Base-by-base conservation (phyloP, 2,329 filamentous ascomycete species). In the Pestalotiopsis sp. region DNA sequence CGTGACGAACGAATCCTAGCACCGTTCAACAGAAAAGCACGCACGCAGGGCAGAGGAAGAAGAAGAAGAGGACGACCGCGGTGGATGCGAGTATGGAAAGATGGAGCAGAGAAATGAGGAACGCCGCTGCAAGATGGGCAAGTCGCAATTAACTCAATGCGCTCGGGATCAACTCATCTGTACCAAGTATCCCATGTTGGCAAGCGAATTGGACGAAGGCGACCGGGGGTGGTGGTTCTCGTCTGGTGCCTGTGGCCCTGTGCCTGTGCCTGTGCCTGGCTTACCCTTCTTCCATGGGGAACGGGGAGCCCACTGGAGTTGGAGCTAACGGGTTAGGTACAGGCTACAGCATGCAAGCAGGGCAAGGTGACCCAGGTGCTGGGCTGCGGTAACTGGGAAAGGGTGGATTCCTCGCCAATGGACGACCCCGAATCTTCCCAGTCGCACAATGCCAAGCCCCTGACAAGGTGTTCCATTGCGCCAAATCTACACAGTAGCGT, bases 61-160 rank as follows among this genome's bases (percentile, higher is more conserved):
- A n/a, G 12, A 39, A 56, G 49, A 38, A 58, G 64, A 11, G 52
- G 14, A 58, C n/a, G 25, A 11, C 20, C 20, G 31, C n/a, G 14
- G 31, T 23, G 61, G 25, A 52, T 52, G 13, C 62, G 52, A 66
- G 23, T 23, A 23, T 27, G 25, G 14, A 25, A n/a, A 45, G 64
- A 66, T 38, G 52, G 52, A 66, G 64, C 20, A 61, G 58, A 61
- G 66, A 67, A 67, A 62, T 63, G 66, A 67, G 49, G 57, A 67
- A 63, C 57, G 57, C 17, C 66, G 56, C 41, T 36, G 45, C 20
- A 39, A 59, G 49, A 56, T 39, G 39, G 38, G 13, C 57, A 31
- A 67, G 66, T 67, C 66, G 66, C 66, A 67, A 67, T 67, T 67
- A 62, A 57, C 66, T 57, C 49, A 49, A n/a, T 25, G 63, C 45